phyloP scores from a whole-genome alignment of 2,329 filamentous ascomycete genomes.

The Helminthosporium solani region DNA sequence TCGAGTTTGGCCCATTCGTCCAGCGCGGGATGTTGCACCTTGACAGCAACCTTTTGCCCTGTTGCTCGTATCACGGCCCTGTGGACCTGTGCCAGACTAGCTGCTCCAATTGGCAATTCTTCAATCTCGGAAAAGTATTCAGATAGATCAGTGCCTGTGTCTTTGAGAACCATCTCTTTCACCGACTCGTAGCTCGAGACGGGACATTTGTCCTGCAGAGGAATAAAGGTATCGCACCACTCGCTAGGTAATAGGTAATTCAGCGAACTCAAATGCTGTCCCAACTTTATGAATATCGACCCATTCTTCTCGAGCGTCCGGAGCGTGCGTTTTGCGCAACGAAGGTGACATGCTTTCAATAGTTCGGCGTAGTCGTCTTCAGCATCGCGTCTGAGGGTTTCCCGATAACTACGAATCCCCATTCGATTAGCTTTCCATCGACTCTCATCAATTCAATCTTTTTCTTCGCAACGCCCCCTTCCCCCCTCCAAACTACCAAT shows the following conservation, averaged over 20 bases:
- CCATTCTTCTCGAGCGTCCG: conserved; percentile 91
- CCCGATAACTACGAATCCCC: conserved; percentile 75
- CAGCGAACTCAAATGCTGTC: conserved; percentile 94
- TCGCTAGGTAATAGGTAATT: conserved; percentile 88
- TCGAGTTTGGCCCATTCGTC: conserved; percentile 90
- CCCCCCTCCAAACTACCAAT: too few relatives aligned
- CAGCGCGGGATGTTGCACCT: conserved; percentile 88
- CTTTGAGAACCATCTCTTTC: conserved; percentile 77
- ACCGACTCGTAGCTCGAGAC: conserved; percentile 88
- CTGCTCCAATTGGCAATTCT: conserved; percentile 78
- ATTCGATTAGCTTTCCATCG: too few relatives aligned
- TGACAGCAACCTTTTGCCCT: conserved; percentile 87
- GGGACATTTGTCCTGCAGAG: conserved; percentile 92
- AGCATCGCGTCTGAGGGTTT: conserved; percentile 71
- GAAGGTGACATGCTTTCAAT: conserved; percentile 82
- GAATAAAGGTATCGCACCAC: conserved; percentile 95
- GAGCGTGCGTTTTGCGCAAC: conserved; percentile 86
- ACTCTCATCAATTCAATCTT: too few relatives aligned
- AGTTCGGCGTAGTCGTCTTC: conserved; percentile 65
- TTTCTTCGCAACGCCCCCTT: too few relatives aligned
- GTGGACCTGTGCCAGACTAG: conserved; percentile 93
- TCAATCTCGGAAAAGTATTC: conserved; percentile 88
- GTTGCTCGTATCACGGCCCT: conserved; percentile 78
- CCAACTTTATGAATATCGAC: conserved; percentile 97
- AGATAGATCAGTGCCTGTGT: conserved; percentile 76